phyloP scores from a whole-genome alignment of 257 asterid species.

The Galeopsis tetrahit region DNA sequence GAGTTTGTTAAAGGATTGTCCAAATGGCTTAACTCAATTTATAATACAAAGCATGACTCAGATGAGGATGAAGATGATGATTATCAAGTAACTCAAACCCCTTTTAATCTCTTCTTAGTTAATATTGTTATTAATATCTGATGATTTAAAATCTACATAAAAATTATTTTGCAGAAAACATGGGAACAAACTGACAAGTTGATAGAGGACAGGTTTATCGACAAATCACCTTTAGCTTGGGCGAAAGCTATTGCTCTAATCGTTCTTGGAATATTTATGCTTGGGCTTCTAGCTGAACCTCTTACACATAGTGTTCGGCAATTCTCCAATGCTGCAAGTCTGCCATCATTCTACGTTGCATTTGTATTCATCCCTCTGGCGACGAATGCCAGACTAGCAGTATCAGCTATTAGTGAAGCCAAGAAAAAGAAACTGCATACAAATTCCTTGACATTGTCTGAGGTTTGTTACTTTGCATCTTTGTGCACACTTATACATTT shows the following conservation, averaged over 20 bases:
- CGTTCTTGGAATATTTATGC: conserved; percentile 47
- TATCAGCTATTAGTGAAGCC: conserved; percentile 55
- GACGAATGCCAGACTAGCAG: conserved; percentile 63
- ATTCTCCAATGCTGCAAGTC: conserved; percentile 46
- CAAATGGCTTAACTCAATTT: conserved; percentile 42
- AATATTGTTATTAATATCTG: background rate
- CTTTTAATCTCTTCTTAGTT: background rate
- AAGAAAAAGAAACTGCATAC: conserved; percentile 50
- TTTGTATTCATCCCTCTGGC: conserved; percentile 62
- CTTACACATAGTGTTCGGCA: conserved; percentile 59
- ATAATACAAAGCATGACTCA: conserved; percentile 15
- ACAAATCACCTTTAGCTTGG: conserved; percentile 56
- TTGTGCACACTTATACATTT: background rate
- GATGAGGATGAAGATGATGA: conserved; percentile 43
- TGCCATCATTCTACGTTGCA: conserved; percentile 59
- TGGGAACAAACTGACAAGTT: conserved; percentile 65
- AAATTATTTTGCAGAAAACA: conserved; percentile 47
- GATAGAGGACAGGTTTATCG: conserved; percentile 46
- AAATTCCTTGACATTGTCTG: conserved; percentile 64
- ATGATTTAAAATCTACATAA: background rate
- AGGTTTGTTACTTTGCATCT: conserved; percentile 38
- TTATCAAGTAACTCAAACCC: conserved; percentile 41
- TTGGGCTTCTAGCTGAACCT: conserved; percentile 66
- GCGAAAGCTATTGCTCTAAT: conserved; percentile 49
- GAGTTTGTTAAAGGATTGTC: conserved; percentile 54